These are phyloP conservation scores for Mrakia gelida DNA, from an alignment of 768 basidiomycete species.

Conservation along the genomic window DNA sequence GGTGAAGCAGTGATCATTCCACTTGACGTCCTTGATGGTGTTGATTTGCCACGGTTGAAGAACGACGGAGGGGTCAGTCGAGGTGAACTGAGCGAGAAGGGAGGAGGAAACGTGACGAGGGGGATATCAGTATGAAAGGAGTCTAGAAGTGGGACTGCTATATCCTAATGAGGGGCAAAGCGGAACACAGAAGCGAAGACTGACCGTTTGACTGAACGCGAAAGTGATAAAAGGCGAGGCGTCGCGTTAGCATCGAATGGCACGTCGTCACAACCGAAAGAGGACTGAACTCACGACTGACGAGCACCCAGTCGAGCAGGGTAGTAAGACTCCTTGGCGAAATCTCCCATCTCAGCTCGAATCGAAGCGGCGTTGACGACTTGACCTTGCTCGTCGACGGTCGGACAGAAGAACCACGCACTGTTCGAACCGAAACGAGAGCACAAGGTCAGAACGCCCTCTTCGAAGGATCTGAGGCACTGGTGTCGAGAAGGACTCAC, in stretches of 20 bases:
- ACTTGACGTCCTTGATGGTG: slow-evolving; percentile 55
- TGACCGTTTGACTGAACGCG: no score
- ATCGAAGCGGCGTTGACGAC: slow-evolving; percentile 53
- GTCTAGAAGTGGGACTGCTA: no score
- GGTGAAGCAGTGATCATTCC: slow-evolving; percentile 54
- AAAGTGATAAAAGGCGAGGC: no score
- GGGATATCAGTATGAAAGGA: no score
- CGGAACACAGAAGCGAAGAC: no score
- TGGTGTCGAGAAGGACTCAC: not conserved
- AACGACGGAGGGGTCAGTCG: slow-evolving; percentile 64
- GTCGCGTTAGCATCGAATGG: no score
- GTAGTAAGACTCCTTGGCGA: slow-evolving; percentile 56
- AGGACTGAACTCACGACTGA: slow-evolving; percentile 46
- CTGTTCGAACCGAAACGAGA: not conserved
- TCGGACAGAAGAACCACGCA: slow-evolving; percentile 1
- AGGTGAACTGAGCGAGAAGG: slow-evolving; percentile 59
- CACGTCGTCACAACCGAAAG: no score
- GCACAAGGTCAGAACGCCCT: not conserved
- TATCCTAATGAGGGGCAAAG: no score
- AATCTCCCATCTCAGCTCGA: slow-evolving; percentile 58
- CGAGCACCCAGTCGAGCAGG: slow-evolving; percentile 69
- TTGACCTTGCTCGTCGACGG: not conserved
- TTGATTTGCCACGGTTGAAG: slow-evolving; percentile 61
- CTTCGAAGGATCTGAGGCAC: not conserved
- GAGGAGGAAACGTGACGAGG: not conserved